Evolutionary conservation across 257 asterid genomes (phyloP).

Genomic region (Jacaranda copaia): DNA sequence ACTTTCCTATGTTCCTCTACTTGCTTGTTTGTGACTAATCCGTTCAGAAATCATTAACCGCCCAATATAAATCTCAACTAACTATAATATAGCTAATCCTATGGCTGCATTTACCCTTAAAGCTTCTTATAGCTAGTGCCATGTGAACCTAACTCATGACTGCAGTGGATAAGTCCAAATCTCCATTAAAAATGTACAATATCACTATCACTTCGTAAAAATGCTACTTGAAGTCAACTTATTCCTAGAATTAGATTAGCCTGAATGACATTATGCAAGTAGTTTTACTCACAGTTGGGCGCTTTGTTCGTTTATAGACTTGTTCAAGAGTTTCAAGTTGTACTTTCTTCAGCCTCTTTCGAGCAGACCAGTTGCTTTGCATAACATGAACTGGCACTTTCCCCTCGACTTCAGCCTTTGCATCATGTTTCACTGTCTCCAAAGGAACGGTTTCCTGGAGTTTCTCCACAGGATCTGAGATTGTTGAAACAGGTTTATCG

Average conservation of each 20-base stretch:
- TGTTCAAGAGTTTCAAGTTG: constrained; percentile 87
- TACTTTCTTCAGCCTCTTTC: constrained; percentile 86
- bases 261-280: background rate
- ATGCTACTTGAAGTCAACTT: too few relatives aligned
- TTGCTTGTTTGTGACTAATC: too few relatives aligned
- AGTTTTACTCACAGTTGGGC: constrained; percentile 84
- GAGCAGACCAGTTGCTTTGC: constrained; percentile 82
- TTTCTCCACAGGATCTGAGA: constrained; percentile 50
- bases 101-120: too few relatives aligned
- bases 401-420: constrained; percentile 48
- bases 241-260: background rate
- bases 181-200: too few relatives aligned
- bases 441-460: constrained; percentile 43
- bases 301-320: constrained; percentile 79
- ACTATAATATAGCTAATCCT: too few relatives aligned
- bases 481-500: constrained; percentile 64
- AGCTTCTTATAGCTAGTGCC: too few relatives aligned
- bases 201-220: too few relatives aligned
- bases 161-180: too few relatives aligned
- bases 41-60: too few relatives aligned
- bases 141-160: too few relatives aligned
- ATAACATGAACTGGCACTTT: constrained; percentile 78
- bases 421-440: constrained; percentile 41
- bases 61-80: too few relatives aligned
- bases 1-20: too few relatives aligned